These are phyloP conservation scores for Myrica gale DNA, from an alignment of 306 rosid genomes.

Conservation along the genomic window DNA sequence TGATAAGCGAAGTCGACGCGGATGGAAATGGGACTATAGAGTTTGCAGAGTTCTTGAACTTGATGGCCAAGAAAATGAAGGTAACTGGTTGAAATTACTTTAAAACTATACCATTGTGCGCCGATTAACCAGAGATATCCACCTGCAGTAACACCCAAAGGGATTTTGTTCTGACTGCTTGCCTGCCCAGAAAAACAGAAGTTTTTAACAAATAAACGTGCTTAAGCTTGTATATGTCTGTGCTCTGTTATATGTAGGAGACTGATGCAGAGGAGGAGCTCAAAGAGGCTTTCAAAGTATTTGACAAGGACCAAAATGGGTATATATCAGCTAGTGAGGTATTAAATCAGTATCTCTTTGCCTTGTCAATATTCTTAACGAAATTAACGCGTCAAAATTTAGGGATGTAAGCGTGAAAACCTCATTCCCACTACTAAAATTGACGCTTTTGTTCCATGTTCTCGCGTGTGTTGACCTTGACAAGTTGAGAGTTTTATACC, in stretches of 20 bases:
- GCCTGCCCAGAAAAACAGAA: not conserved
- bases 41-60: constrained; percentile 70
- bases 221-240: not conserved
- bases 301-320: constrained; percentile 94
- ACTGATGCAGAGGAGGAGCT: constrained; percentile 89
- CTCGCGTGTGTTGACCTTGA: constrained; percentile 7
- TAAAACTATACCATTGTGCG: not conserved
- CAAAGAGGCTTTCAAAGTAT: constrained; percentile 90
- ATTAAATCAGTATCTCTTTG: not conserved
- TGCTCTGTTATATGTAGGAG: constrained; percentile 44
- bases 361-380: too few species aligned
- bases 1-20: constrained; percentile 79
- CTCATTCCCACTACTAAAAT: not conserved
- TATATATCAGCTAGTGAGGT: constrained; percentile 94
- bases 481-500: constrained; percentile 7
- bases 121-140: not conserved
- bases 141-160: not conserved
- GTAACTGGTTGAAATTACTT: constrained; percentile 28
- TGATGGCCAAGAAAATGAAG: constrained; percentile 90
- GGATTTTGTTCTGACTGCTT: not conserved
- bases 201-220: not conserved
- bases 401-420: not conserved
- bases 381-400: too few species aligned
- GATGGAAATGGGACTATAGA: constrained; percentile 95
- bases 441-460: not conserved